phyloP scores from a whole-genome alignment of 2,329 filamentous ascomycete genomes.

The Fusarium circinatum region DNA sequence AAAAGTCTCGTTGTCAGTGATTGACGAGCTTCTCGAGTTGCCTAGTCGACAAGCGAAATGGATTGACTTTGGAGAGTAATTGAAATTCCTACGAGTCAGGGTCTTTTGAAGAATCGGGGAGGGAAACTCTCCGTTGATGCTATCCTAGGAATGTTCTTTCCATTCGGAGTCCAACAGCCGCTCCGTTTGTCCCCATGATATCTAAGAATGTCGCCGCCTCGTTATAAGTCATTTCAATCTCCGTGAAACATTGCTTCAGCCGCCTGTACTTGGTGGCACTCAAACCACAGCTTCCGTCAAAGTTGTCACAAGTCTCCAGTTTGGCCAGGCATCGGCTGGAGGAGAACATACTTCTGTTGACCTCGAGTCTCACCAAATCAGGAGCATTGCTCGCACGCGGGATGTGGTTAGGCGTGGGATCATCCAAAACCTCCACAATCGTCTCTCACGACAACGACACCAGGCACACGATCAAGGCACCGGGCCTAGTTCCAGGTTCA shows the following conservation, averaged over 20 bases:
- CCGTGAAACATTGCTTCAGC: slow-evolving; percentile 42
- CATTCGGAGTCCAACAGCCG: neutral
- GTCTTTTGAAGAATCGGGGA: neutral
- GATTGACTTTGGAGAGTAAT: neutral
- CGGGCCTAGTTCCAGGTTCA: slow-evolving; percentile 18
- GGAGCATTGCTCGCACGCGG: slow-evolving; percentile 7
- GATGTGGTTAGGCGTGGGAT: slow-evolving; percentile 14
- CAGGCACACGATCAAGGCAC: slow-evolving; percentile 3
- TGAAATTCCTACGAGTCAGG: slow-evolving; percentile 13
- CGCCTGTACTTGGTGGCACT: slow-evolving; percentile 33
- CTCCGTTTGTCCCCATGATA: neutral
- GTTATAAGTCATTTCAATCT: slow-evolving; percentile 20
- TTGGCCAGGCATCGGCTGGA: neutral
- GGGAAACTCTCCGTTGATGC: neutral
- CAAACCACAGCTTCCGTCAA: slow-evolving; percentile 15
- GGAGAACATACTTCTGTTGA: neutral
- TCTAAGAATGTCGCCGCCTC: neutral
- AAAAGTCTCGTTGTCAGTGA: neutral
- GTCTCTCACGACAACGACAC: slow-evolving; percentile 16
- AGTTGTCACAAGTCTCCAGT: slow-evolving; percentile 7
- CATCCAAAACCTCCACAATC: slow-evolving; percentile 16
- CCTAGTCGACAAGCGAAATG: slow-evolving; percentile 19
- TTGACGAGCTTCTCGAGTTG: slow-evolving; percentile 21
- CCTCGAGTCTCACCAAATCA: slow-evolving; percentile 15
- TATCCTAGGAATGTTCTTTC: slow-evolving; percentile 26